Evolutionary conservation across 2,329 filamentous ascomycete genomes (phyloP), one percentile per base, ranked within the genome.

Genomic region (Cryphonectria naterciae): DNA sequence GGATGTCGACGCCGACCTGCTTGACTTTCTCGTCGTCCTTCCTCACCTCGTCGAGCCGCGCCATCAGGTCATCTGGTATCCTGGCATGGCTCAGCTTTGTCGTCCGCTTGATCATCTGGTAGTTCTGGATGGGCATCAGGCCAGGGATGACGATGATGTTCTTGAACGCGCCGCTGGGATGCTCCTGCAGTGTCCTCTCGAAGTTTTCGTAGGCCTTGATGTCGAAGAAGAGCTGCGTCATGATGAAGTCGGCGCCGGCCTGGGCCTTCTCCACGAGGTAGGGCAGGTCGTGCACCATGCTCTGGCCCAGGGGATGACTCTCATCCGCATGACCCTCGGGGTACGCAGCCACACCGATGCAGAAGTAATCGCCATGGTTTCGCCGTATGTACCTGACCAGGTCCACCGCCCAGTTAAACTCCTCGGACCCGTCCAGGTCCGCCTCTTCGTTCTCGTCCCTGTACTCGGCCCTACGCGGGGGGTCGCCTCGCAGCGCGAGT

Each of bases 221-320:
- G 78, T 98, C 94, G 80, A 97, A 99, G 81, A 98, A 98, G 11
- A 99, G 86, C 81, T 99, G 96, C 0, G 96, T 98, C 93, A 99
- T 97, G 81, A 99, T 92, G 78, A 99, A 99, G 82, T 98, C 95
- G 66, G 95, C 96, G 1, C 96, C 96, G 4, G 96, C 96, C 76
- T 91, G 86, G 0, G 92, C 92, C 86, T 99, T 99, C 75, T 97
- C 94, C 15, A 97, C 89, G 68, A 99, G 85, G 77, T 92, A 97
- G 0, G 95, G 93, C 71, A 99, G 82, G 81, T 99, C 96, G 73
- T 92, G 88, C 77, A 97, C 93, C 52, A 91, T 77, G 75, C 86
- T 89, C 81, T 91, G 89, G 37, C 86, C 88, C 46, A 85, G 79
- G 1, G 95, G 95, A 80, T 97, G 92, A 73, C 91, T 93, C 80